Percentiles rank a stretch among this genome's conserved stretches.
phyloP scores from a whole-genome alignment of 306 rosid species.

The Prunus dulcis region DNA sequence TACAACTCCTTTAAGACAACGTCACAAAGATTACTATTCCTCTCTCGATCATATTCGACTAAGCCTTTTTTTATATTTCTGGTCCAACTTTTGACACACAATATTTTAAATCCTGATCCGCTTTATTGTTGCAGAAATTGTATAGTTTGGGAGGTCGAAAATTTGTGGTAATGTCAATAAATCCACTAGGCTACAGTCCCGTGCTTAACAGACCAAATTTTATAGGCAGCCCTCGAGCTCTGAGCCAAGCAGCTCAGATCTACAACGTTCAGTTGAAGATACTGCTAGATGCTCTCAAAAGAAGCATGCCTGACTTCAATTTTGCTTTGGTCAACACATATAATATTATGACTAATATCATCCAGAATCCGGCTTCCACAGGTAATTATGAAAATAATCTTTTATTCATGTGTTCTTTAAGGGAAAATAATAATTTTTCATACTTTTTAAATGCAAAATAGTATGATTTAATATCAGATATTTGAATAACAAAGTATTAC shows the following conservation, averaged over 20 bases:
- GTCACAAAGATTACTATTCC: too few species aligned
- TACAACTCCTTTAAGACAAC: too few species aligned
- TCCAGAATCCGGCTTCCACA: constrained; percentile 22
- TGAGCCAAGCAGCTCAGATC: constrained; percentile 40
- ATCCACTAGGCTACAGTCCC: constrained; percentile 49
- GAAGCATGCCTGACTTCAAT: constrained; percentile 26
- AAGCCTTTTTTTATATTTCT: too few species aligned
- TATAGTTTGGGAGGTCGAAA: constrained; percentile 46
- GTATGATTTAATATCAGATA: too few species aligned
- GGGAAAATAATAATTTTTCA: too few species aligned
- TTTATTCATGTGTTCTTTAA: too few species aligned
- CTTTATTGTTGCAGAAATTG: constrained; percentile 31
- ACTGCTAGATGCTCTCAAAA: constrained; percentile 26
- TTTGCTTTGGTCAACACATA: constrained; percentile 40
- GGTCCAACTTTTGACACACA: not conserved
- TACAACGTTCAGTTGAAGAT: constrained; percentile 31
- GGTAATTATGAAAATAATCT: constrained; percentile 16
- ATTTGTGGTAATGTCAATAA: constrained; percentile 35
- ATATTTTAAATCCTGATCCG: not conserved
- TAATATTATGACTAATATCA: constrained; percentile 31
- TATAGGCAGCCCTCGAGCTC: constrained; percentile 19
- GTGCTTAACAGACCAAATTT: constrained; percentile 13
- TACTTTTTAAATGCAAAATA: too few species aligned
- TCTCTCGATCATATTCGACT: too few species aligned
- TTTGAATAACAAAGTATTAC: too few species aligned